These are phyloP conservation scores for Fusarium foetens DNA, from an alignment of 2,329 filamentous ascomycete genomes.

Conservation along the genomic window DNA sequence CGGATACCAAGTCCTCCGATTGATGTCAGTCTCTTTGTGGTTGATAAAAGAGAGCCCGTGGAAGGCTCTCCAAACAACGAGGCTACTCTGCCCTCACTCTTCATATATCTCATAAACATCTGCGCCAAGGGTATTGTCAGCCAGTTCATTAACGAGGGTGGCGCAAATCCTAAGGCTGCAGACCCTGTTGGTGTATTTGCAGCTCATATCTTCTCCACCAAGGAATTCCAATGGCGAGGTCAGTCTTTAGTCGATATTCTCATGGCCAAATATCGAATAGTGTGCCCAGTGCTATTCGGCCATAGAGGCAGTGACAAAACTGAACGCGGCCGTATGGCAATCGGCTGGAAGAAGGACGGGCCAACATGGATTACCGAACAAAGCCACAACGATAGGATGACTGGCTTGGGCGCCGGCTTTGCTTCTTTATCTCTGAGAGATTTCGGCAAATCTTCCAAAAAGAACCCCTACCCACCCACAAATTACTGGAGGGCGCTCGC, in stretches of 20 bases:
- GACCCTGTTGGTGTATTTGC: constrained; percentile 83
- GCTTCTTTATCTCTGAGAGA: constrained; percentile 85
- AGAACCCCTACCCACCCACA: constrained; percentile 79
- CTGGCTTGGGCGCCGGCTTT: constrained; percentile 84
- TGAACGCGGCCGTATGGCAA: constrained; percentile 69
- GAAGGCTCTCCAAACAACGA: constrained; percentile 64
- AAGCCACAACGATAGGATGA: constrained; percentile 84
- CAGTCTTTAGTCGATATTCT: constrained; percentile 82
- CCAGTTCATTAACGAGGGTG: constrained; percentile 75
- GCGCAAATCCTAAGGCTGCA: constrained; percentile 71
- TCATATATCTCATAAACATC: constrained; percentile 80
- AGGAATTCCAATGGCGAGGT: constrained; percentile 73
- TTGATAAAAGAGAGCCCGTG: constrained; percentile 56
- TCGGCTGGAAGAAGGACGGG: constrained; percentile 78
- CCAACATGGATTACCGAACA: constrained; percentile 73
- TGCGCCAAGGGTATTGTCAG: constrained; percentile 78
- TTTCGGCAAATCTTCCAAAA: constrained; percentile 74
- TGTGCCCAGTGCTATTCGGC: constrained; percentile 88
- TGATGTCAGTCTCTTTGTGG: constrained; percentile 65
- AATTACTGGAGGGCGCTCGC: constrained; percentile 87
- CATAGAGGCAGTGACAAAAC: constrained; percentile 80
- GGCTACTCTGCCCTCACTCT: constrained; percentile 67
- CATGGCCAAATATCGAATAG: constrained; percentile 82
- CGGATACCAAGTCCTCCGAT: constrained; percentile 62
- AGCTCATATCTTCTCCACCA: constrained; percentile 77